These are phyloP conservation scores for Mortierella sp. DNA, from an alignment of 371 early-diverging fungal species.

Conservation along the genomic window DNA sequence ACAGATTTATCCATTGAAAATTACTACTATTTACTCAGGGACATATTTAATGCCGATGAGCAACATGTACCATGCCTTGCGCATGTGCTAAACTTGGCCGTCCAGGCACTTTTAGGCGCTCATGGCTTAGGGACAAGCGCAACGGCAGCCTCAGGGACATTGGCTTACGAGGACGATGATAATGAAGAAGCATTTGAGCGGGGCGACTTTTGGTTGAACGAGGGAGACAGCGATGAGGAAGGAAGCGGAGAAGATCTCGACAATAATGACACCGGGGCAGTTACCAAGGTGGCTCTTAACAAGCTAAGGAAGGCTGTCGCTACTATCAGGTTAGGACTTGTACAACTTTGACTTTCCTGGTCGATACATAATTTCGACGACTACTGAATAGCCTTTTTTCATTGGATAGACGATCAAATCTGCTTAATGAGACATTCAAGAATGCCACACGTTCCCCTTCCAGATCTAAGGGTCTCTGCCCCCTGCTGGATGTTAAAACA, in stretches of 20 bases:
- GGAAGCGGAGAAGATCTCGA: too few relatives aligned
- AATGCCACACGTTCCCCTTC: constrained; percentile 4
- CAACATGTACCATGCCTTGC: constrained; percentile 37
- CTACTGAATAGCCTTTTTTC: background rate
- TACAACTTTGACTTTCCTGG: background rate
- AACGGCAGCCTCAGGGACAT: constrained; percentile 1
- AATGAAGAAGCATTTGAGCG: background rate
- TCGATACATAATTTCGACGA: too few relatives aligned
- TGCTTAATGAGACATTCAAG: constrained; percentile 13
- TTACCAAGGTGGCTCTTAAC: constrained; percentile 17
- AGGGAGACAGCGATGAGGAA: constrained; percentile 9
- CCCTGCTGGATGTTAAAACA: constrained; percentile 29
- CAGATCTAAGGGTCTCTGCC: constrained; percentile 9
- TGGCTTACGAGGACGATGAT: constrained; percentile 15
- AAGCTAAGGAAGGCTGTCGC: constrained; percentile 36
- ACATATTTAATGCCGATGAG: constrained; percentile 3
- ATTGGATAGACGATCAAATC: constrained; percentile 13
- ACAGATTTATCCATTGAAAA: background rate
- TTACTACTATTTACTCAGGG: constrained; percentile 6
- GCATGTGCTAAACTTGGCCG: constrained; percentile 39
- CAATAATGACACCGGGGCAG: background rate
- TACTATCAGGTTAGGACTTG: constrained; percentile 32
- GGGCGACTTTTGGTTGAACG: background rate
- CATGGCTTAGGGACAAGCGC: constrained; percentile 16
- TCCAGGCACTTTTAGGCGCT: constrained; percentile 35